Evolutionary conservation across 2,329 filamentous ascomycete genomes (phyloP), one percentile per base, ranked within the genome.

Genomic region (Talaromyces sp.): DNA sequence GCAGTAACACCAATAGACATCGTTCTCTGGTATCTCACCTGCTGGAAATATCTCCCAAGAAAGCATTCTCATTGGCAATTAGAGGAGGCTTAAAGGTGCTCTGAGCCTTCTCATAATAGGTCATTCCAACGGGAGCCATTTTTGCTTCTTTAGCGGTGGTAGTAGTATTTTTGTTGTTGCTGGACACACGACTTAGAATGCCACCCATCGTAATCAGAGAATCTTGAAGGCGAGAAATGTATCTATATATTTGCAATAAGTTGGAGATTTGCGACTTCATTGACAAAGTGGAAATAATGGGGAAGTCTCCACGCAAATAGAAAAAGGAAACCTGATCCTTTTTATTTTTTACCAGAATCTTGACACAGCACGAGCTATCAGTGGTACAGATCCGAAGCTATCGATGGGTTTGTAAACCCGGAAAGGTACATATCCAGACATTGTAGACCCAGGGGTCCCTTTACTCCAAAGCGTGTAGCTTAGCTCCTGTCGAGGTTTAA

Each of bases 1-100:
- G 19, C 19, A 22, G 45, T 25, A 10, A 9, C 11, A 4, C 10
- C 15, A 4, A 8, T 22, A 25, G 19, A 49, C 3, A 31, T 31
- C 27, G 7, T 17, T 50, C 17, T 50, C 19, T 5, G 3, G 27
- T 31, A 31, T 31, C 61, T 15, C 76, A 85, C 83, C 81, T 84
- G 3, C 83, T 83, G 69, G 81, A 80, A 33, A 90, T 78, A 70
- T 90, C 88, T 49, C 87, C 87, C 3, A 90, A 82, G 73, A 82
- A 90, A 35, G 87, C 87, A 71, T 90, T 90, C 67, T 89, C 85
- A 70, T 88, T 88, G 41, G 87, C 86, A 67, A 90, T 87, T 57
- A 89, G 82, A 6, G 87, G 87, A 3, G 87, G 87, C 71, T 89
- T 86, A 77, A 85, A 89, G 45, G 78, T 80, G 31, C 80, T 82